Conservation (phyloP, 805 yeast genomes). For the Zygosaccharomyces kombuchaensis region DNA sequence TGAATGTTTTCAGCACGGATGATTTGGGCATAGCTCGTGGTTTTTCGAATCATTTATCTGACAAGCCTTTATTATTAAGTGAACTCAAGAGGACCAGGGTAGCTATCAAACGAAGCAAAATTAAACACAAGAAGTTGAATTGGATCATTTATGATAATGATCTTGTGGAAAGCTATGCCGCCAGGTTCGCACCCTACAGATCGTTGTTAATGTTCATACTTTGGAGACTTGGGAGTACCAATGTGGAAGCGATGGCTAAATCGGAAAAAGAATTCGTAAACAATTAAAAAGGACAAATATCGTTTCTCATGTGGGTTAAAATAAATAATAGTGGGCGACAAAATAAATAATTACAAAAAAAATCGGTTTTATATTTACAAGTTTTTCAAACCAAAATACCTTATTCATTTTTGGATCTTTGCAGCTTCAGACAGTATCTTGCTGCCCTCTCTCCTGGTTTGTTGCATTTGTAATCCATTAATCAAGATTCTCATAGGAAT, state of each 20-base stretch:
- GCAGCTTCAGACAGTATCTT: conserved; percentile 38
- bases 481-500: conserved; percentile 37
- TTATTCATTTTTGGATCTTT: conserved; percentile 24
- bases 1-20: conserved; percentile 68
- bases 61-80: conserved; percentile 46
- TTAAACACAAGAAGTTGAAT: conserved; percentile 45
- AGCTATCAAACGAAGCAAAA: conserved; percentile 33
- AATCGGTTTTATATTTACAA: not conserved
- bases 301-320: not conserved
- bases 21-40: conserved; percentile 89
- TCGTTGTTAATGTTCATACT: conserved; percentile 63
- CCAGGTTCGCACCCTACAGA: conserved; percentile 59
- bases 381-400: not conserved
- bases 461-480: conserved; percentile 34
- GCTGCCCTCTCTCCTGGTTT: conserved; percentile 26
- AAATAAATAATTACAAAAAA: conserved; percentile 3
- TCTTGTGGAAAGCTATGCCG: conserved; percentile 51
- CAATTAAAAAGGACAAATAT: conserved; percentile 1
- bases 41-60: conserved; percentile 54
- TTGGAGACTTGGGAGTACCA: conserved; percentile 67
- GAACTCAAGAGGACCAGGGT: conserved; percentile 43
- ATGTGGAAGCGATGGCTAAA: conserved; percentile 43
- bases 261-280: conserved; percentile 25
- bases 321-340: not conserved
- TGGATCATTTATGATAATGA: conserved; percentile 69